Percentiles rank a stretch among this genome's conserved stretches.
Evolutionary conservation across 169 alveolate species (phyloP).

Genomic region (Plasmodium berghei): DNA sequence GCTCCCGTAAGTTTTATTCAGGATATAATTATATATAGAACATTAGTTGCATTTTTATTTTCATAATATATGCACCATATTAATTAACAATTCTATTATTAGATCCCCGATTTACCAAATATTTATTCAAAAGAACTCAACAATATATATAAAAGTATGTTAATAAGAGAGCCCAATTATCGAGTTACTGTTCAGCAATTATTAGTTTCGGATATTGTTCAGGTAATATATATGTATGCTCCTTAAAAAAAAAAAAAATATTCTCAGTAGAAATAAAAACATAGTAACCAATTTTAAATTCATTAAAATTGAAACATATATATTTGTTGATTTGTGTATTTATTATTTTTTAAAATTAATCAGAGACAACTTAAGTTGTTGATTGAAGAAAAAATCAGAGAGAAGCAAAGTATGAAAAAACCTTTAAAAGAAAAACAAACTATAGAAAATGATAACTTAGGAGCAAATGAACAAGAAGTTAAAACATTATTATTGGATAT

Average conservation of each 20-base stretch:
- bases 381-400: constrained; percentile 66
- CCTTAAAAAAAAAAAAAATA: constrained; percentile 9
- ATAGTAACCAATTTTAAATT: background rate
- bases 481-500: constrained; percentile 55
- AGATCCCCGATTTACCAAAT: constrained; percentile 86
- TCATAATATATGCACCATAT: background rate
- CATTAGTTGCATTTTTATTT: background rate
- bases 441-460: constrained; percentile 47
- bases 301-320: background rate
- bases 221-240: constrained; percentile 19
- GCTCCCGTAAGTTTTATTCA: constrained; percentile 78
- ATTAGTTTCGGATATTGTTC: constrained; percentile 71
- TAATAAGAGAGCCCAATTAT: constrained; percentile 76
- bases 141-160: constrained; percentile 83
- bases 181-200: constrained; percentile 75
- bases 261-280: background rate
- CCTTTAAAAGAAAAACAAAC: constrained; percentile 59
- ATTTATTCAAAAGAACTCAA: constrained; percentile 83
- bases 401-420: constrained; percentile 61
- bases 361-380: constrained; percentile 55
- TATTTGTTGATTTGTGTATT: background rate
- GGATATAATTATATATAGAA: background rate
- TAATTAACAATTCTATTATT: background rate
- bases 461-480: constrained; percentile 73
- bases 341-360: background rate